phyloP scores from a whole-genome alignment of 192 early-diverging fungal species.

The Piromyces finnis region DNA sequence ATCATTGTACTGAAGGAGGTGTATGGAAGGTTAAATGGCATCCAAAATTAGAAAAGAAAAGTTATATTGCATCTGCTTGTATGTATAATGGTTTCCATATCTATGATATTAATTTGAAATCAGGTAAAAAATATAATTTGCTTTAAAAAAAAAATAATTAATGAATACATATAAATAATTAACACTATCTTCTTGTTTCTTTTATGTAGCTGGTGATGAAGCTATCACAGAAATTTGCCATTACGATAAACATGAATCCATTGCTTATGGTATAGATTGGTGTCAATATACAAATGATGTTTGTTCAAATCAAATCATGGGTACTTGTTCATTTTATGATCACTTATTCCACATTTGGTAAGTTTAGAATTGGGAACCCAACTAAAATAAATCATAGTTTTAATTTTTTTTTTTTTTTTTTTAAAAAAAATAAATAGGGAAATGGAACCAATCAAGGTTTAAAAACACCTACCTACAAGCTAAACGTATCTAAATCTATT shows the following conservation, averaged over 20 bases:
- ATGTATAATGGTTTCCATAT: conserved; percentile 91
- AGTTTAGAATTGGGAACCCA: too few species aligned
- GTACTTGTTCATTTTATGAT: conserved; percentile 68
- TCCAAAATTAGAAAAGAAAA: conserved; percentile 26
- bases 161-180: too few species aligned
- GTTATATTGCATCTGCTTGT: conserved; percentile 51
- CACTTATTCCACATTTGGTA: conserved; percentile 54
- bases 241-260: conserved; percentile 36
- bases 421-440: too few species aligned
- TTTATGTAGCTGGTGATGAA: not conserved
- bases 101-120: conserved; percentile 19
- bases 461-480: too few species aligned
- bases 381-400: too few species aligned
- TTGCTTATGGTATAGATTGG: conserved; percentile 68
- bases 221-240: not conserved
- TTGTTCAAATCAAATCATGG: conserved; percentile 17
- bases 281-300: conserved; percentile 15
- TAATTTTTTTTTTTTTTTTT: too few species aligned
- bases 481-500: too few species aligned
- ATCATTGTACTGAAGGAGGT: conserved; percentile 60
- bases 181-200: too few species aligned
- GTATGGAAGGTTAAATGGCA: conserved; percentile 96
- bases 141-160: too few species aligned
- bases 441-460: too few species aligned
- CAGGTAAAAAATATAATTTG: not conserved